Evolutionary conservation across 805 yeast species (phyloP), one percentile per base, ranked within the genome.

Genomic region (Trichomonascus vanleenenianus): DNA sequence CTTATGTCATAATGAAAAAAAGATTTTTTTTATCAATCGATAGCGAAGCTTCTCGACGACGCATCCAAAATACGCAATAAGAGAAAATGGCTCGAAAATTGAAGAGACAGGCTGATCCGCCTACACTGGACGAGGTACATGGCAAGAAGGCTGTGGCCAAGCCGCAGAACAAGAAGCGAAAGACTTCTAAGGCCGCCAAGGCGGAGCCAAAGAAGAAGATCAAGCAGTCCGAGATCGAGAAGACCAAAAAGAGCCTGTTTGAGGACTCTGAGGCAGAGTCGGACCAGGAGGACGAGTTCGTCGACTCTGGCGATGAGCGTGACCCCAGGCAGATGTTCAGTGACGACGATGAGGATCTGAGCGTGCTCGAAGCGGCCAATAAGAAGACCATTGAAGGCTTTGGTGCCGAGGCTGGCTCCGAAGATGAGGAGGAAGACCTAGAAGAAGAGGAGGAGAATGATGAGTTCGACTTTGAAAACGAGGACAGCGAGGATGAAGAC

Each of bases 91-190:
- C 27, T 4, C 4, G 8, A 22, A 22, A 22, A 8, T 22, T 85
- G 86, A 83, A 86, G 59, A 91, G 86, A 73, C 97, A 91, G 70
- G 93, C 87, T 39, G 85, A 76, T 48, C 97, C 97, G 55, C 96
- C 96, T 31, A 62, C 88, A 4, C 71, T 81, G 51, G 97, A 91
- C 39, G 96, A 91, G 59, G 81, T 89, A 63, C 78, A 57, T 14
- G 62, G 61, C 22, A 63, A 63, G 52, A 5, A 42, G 43, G 14
- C 31, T 30, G 22, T 48, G 44, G 44, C 55, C 46, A 63, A 61
- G 60, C 55, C 53, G 55, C 35, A 54, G 59, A 4, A 58, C 50
- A 59, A 60, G 54, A 61, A 67, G 54, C 56, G 68, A 43, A 62
- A 55, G 15, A 56, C 59, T 8, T 45, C 61, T 22, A 57, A 56